phyloP scores from a whole-genome alignment of 345 rosid genomes.

The Gynandropsis gynandra region DNA sequence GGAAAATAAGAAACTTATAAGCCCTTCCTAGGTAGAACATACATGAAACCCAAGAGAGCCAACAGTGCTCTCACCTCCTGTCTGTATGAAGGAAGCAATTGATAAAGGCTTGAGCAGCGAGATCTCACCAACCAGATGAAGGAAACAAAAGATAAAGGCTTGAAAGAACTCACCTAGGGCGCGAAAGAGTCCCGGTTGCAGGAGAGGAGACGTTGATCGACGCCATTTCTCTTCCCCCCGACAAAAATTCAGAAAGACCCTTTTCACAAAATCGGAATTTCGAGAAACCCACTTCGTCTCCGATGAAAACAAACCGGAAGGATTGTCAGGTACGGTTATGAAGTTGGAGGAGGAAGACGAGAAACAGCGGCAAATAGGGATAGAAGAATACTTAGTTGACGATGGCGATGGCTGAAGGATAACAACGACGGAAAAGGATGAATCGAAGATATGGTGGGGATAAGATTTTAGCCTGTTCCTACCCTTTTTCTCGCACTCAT shows the following conservation, averaged over 20 bases:
- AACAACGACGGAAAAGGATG: constrained; percentile 2
- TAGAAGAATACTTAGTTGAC: constrained; percentile 2
- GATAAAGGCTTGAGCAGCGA: no score
- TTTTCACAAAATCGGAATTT: constrained; percentile 15
- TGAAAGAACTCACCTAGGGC: constrained; percentile 26
- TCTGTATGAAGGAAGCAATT: no score
- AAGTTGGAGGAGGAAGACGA: constrained; percentile 21
- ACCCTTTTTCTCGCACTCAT: constrained; percentile 7
- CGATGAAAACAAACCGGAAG: constrained; percentile 4
- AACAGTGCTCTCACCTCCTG: no score
- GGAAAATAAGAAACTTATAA: no score
- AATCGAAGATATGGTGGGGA: constrained; percentile 9
- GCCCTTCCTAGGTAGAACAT: no score
- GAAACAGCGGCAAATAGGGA: background rate
- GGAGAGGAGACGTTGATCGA: constrained; percentile 35
- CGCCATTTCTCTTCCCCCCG: constrained; percentile 25
- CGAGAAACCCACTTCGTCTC: constrained; percentile 1
- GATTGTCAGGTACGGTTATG: background rate
- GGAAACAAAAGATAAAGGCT: no score
- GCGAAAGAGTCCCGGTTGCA: constrained; percentile 34
- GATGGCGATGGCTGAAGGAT: constrained; percentile 25
- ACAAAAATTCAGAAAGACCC: background rate
- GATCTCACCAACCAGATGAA: no score
- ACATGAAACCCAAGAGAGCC: no score
- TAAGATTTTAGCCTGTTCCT: constrained; percentile 22